Evolutionary conservation across 495 filamentous ascomycete species (phyloP), one percentile per base, ranked within the genome.

Genomic region (Usnea hakonensis): DNA sequence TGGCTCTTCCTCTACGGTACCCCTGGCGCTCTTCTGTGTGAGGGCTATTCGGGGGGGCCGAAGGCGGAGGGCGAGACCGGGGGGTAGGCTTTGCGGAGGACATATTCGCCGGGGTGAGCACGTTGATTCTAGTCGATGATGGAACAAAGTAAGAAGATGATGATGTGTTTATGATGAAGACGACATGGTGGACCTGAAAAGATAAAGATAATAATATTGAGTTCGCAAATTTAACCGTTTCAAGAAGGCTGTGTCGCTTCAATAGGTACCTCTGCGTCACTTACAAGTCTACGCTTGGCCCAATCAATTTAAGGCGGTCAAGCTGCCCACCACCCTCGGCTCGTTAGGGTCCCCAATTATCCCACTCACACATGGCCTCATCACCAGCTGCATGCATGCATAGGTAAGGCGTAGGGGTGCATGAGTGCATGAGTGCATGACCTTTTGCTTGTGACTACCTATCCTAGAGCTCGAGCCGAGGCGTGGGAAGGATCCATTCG

Each of bases 1-100:
- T 65, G 33, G 55, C 58, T 52, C 63, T 50, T 50, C 46, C 46
- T 11, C 46, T 50, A 4, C 46, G 46, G 13, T 50, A 30, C 13
- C 46, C 46, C 9, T 28, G 46, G 13, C 13, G 28, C 2, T 50
- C 46, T 11, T 50, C 46, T 1, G 26, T 17, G 46, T 17, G 46
- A 7, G 46, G 46, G 8, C 46, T 50, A 14, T 0, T 50, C 26
- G 46, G 46, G 26, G 46, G 1, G 5, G 23, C 46, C 26, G 46
- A 30, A 5, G 11, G 5, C 21, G 21, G 23, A 30, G 46, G 46
- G 46, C 46, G 46, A 17, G 46, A 10, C 9, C 46, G 28, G 46
- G 23, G 10, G 4, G 46, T 16, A 3, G 46, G 23, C 26, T 16
- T 50, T 5, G 23, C 30, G 1, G 13, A 30, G 13, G 46, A 17